phyloP scores from a whole-genome alignment of 2,329 filamentous ascomycete species.

The Fusarium hostae region DNA sequence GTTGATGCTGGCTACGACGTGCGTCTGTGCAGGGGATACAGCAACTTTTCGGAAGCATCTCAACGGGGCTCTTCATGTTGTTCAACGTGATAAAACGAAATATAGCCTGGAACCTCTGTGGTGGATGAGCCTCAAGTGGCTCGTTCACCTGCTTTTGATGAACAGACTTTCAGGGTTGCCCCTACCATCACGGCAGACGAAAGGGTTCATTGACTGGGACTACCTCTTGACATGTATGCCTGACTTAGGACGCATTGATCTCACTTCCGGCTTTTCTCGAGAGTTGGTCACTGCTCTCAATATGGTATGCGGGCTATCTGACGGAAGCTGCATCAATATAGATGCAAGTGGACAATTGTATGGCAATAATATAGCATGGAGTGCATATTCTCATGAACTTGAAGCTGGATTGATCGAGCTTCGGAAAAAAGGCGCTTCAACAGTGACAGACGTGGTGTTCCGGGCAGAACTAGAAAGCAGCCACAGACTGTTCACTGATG shows the following conservation, averaged over 20 bases:
- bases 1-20: slow-evolving; percentile 16
- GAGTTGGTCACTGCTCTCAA: background rate
- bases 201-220: background rate
- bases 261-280: background rate
- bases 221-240: slow-evolving; percentile 6
- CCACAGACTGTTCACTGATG: background rate
- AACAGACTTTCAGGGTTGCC: slow-evolving; percentile 2
- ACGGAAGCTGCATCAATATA: background rate
- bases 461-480: background rate
- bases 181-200: background rate
- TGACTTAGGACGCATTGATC: slow-evolving; percentile 1
- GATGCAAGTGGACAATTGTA: background rate
- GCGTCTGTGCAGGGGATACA: slow-evolving; percentile 8
- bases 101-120: background rate
- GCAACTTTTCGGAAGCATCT: slow-evolving; percentile 6
- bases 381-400: background rate
- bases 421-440: background rate
- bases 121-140: slow-evolving; percentile 13
- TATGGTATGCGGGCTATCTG: slow-evolving; percentile 6
- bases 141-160: slow-evolving; percentile 14
- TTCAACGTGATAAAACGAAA: background rate
- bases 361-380: rapidly evolving
- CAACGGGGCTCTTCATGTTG: background rate
- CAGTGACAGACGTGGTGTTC: background rate
- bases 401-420: background rate